Percentiles rank a stretch among this genome's conserved stretches.
phyloP scores from a whole-genome alignment of 139 green algal species.

The Picochlorum sp. region DNA sequence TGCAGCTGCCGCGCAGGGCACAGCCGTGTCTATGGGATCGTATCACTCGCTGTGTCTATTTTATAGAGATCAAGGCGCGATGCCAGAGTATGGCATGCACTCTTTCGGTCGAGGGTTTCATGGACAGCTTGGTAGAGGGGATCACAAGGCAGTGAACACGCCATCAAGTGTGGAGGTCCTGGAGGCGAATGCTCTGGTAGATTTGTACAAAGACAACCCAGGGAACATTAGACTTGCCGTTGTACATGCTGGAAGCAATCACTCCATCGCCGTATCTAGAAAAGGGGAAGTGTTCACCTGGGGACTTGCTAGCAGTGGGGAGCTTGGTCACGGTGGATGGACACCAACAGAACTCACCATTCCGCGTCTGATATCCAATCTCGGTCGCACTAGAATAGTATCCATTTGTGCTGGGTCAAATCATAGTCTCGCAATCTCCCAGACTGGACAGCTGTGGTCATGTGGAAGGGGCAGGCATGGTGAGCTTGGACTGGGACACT shows the following conservation, averaged over 20 bases:
- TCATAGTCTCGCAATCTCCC: conserved; percentile 71
- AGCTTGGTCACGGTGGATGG: conserved; percentile 60
- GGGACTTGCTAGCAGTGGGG: conserved; percentile 63
- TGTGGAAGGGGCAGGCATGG: conserved; percentile 57
- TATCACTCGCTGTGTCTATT: conserved; percentile 63
- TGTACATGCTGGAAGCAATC: conserved; percentile 49
- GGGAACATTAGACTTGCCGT: conserved; percentile 46
- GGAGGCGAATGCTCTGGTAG: conserved; percentile 21
- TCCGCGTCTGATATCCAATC: conserved; percentile 20
- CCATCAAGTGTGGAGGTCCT: conserved; percentile 31
- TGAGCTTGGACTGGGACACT: conserved; percentile 44
- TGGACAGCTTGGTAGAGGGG: conserved; percentile 59
- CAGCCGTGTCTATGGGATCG: conserved; percentile 48
- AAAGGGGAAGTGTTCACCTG: conserved; percentile 66
- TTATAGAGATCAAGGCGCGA: conserved; percentile 6
- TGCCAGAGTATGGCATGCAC: conserved; percentile 24
- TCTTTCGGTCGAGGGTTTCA: conserved; percentile 59
- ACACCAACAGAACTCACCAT: conserved; percentile 49
- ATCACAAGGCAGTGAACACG: conserved; percentile 26
- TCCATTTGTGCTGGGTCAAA: conserved; percentile 53
- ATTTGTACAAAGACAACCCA: conserved; percentile 9
- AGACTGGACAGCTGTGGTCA: conserved; percentile 57
- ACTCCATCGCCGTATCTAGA: conserved; percentile 53
- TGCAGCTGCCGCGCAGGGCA: conserved; percentile 54
- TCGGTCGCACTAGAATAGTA: conserved; percentile 50